phyloP scores from a whole-genome alignment of 1,284 basidiomycete species.

The Tilletia indica region DNA sequence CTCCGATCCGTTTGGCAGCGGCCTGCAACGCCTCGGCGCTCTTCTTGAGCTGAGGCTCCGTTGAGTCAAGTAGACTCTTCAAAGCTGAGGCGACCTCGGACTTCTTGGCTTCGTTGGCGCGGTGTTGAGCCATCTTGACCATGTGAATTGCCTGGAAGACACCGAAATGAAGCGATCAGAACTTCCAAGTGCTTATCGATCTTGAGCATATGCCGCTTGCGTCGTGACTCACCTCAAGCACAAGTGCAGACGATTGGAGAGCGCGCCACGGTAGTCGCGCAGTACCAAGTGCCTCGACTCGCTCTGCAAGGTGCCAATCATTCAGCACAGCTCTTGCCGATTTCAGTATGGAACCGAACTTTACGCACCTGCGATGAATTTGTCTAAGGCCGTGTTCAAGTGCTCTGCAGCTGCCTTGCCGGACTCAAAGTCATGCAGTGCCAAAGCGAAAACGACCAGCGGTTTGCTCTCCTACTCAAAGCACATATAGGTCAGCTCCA shows the following conservation, averaged over 20 bases:
- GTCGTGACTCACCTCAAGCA: conserved; percentile 1
- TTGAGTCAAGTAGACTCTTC: no score
- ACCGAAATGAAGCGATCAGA: no score
- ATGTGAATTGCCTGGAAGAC: no score
- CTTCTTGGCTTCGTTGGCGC: no score
- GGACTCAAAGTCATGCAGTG: not conserved
- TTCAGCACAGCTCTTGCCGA: not conserved
- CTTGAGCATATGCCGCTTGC: no score
- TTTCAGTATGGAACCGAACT: not conserved
- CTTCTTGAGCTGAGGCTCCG: no score
- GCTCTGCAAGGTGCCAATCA: not conserved
- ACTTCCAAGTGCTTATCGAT: no score
- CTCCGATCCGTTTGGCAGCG: no score
- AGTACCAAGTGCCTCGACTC: not conserved
- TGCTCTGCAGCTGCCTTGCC: not conserved
- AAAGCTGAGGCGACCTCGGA: no score
- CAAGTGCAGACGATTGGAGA: not conserved
- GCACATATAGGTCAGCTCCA: no score
- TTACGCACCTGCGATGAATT: not conserved
- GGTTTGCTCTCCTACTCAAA: not conserved
- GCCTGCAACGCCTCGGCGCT: no score
- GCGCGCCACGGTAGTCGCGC: not conserved
- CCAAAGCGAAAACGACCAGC: not conserved
- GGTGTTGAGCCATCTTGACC: no score
- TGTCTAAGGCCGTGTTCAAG: not conserved